Percentiles rank a stretch among this genome's conserved stretches.
Evolutionary conservation across 768 basidiomycete species (phyloP).

Genomic region (Astraeus odoratus): DNA sequence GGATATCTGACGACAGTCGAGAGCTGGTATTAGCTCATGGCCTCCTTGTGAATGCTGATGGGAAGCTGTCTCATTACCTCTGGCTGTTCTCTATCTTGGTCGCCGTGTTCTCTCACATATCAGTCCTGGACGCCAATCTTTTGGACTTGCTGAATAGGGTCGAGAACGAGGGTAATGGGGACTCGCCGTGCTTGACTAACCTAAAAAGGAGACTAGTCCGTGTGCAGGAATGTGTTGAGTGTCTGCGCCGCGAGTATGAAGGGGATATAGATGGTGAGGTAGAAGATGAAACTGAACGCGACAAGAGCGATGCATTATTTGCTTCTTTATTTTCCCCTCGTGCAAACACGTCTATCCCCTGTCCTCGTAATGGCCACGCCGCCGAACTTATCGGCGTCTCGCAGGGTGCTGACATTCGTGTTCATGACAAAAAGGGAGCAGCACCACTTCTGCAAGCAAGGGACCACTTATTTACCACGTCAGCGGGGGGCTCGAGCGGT

Average conservation of each 20-base stretch:
- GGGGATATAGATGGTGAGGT: slow-evolving; percentile 4
- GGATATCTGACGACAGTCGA: slow-evolving; percentile 9
- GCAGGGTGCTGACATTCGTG: slow-evolving; percentile 5
- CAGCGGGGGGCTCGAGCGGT: background rate
- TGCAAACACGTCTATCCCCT: slow-evolving; percentile 7
- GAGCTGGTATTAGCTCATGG: slow-evolving; percentile 9
- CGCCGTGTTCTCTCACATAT: slow-evolving; percentile 13
- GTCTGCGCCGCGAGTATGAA: slow-evolving; percentile 12
- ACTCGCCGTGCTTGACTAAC: slow-evolving; percentile 10
- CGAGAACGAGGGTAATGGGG: slow-evolving; percentile 9
- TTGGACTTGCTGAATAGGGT: slow-evolving; percentile 9
- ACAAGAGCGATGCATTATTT: slow-evolving; percentile 18
- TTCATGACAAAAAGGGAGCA: background rate
- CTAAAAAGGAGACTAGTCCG: slow-evolving; percentile 20
- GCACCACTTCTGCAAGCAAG: slow-evolving; percentile 2
- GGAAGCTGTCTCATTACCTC: slow-evolving; percentile 41
- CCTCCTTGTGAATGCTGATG: slow-evolving; percentile 44
- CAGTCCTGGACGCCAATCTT: slow-evolving; percentile 10
- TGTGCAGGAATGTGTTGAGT: slow-evolving; percentile 18
- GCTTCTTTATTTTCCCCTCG: slow-evolving; percentile 16
- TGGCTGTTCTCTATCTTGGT: slow-evolving; percentile 40
- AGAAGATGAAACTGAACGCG: slow-evolving; percentile 5
- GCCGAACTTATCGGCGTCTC: slow-evolving; percentile 9
- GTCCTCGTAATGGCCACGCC: slow-evolving; percentile 14
- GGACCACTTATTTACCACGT: slow-evolving; percentile 4